phyloP scores from a whole-genome alignment of 371 early-diverging fungal genomes.

The Mortierella sp. region DNA sequence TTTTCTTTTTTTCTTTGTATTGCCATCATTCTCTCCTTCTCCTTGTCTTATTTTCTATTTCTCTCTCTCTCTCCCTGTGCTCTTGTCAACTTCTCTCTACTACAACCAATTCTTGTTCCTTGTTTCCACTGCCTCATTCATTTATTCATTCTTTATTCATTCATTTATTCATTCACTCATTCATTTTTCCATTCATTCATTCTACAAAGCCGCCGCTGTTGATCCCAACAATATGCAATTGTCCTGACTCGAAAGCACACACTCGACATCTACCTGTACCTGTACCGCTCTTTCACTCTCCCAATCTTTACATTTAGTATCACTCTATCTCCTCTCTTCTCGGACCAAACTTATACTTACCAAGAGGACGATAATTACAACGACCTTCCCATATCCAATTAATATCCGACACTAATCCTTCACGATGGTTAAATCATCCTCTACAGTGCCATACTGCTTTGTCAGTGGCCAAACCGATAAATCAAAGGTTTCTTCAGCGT shows the following conservation, averaged over 20 bases:
- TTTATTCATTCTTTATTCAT: neutral
- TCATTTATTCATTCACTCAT: neutral
- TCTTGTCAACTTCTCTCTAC: no score
- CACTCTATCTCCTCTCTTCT: no score
- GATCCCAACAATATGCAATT: neutral
- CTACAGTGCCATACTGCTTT: conserved; percentile 48
- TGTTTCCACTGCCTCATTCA: no score
- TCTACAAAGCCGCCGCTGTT: no score
- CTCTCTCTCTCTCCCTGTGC: neutral
- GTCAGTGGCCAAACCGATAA: conserved; percentile 48
- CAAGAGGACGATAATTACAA: no score
- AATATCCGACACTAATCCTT: no score
- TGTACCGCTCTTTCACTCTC: no score
- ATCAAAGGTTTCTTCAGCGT: conserved; percentile 38
- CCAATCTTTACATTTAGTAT: no score
- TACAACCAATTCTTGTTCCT: no score
- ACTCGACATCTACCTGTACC: neutral
- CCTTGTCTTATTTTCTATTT: neutral
- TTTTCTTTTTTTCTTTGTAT: neutral
- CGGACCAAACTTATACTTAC: no score
- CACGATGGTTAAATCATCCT: conserved; percentile 48
- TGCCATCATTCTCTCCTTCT: no score
- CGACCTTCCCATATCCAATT: no score
- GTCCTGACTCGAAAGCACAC: neutral
- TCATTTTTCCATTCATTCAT: neutral